Base-by-base conservation (phyloP, 345 rosid species). In the Firmiana major region DNA sequence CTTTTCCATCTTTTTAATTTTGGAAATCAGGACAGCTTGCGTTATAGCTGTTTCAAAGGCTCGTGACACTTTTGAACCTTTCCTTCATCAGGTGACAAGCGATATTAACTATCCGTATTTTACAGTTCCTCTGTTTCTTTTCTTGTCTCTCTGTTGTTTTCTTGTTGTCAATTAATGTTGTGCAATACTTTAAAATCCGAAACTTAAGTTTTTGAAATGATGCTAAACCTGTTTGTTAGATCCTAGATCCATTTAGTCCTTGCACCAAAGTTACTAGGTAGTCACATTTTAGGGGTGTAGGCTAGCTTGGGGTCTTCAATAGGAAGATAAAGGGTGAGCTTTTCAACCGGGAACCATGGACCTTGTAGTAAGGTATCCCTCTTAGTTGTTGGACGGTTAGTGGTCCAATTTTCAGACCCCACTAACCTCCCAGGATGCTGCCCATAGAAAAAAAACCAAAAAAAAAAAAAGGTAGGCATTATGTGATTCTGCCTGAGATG, bases 21-120 rank as follows among this genome's bases (percentile, higher is more conserved):
- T 60, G 82, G 36, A 54, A 79, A 78, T 71, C 86, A 91, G 97
- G 90, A 92, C 98, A 62, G 97, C 98, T 71, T 94, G 98, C 71
- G 98, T 93, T 55, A 94, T 94, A 84, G 98, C 97, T 79, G 98
- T 94, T 88, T 90, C 98, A 46, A 94, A 93, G 87, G 97, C 98
- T 77, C 97, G 91, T 71, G 97, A 94, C 74, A 91, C 97, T 45
- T 92, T 91, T 85, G 97, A 94, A 82, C 98, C 97, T 64, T 92
- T 94, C 82, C 98, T 94, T 85, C 93, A 88, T 84, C 97, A 92
- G 97, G 97, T 91, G 67, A 81, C 55, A 57, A 43, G 31, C 54
- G 26, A 38, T 67, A 9, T 46, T 60, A 78, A 12, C 68, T 68
- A 12, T 22, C 59, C n/a, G 24, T 62, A 71, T 9, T 55, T 60